A percentile compares a stretch with the other conserved stretches of the same genome.
These are phyloP conservation scores for Fusarium sp. DNA, from an alignment of 2,329 filamentous ascomycete species.

Conservation along the genomic window DNA sequence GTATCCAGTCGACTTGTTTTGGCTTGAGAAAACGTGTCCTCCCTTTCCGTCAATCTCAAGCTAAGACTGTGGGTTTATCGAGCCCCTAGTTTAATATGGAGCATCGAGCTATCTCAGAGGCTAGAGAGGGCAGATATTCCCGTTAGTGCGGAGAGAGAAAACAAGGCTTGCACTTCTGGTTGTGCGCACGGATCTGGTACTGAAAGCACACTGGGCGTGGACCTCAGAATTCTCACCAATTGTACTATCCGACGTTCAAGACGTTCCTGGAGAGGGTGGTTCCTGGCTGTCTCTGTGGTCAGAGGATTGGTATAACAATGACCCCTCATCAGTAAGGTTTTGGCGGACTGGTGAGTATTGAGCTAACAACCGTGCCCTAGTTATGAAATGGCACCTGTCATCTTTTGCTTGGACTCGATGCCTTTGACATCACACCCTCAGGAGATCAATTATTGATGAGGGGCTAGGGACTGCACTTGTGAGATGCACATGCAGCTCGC, in stretches of 20 bases:
- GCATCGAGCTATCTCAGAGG: constrained; percentile 21
- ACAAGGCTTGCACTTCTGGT: constrained; percentile 17
- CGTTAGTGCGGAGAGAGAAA: constrained; percentile 5
- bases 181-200: constrained; percentile 35
- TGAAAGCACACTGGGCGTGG: constrained; percentile 16
- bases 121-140: constrained; percentile 23
- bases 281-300: constrained; percentile 17
- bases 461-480: constrained; percentile 7
- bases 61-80: constrained; percentile 1
- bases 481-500: constrained; percentile 23
- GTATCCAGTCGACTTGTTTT: constrained; percentile 3
- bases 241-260: constrained; percentile 24
- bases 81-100: constrained; percentile 4
- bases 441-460: not conserved
- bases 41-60: not conserved
- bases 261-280: constrained; percentile 36
- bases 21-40: constrained; percentile 8
- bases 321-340: constrained; percentile 36
- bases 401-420: constrained; percentile 17
- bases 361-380: constrained; percentile 17
- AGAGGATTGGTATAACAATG: constrained; percentile 34
- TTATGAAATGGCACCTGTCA: constrained; percentile 32
- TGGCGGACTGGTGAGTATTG: constrained; percentile 21
- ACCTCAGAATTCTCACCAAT: constrained; percentile 19
- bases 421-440: constrained; percentile 42